A percentile compares a stretch with the other conserved stretches of the same genome.
Conservation (phyloP, 2,329 filamentous ascomycete species). For the Pyrenochaeta sp. region DNA sequence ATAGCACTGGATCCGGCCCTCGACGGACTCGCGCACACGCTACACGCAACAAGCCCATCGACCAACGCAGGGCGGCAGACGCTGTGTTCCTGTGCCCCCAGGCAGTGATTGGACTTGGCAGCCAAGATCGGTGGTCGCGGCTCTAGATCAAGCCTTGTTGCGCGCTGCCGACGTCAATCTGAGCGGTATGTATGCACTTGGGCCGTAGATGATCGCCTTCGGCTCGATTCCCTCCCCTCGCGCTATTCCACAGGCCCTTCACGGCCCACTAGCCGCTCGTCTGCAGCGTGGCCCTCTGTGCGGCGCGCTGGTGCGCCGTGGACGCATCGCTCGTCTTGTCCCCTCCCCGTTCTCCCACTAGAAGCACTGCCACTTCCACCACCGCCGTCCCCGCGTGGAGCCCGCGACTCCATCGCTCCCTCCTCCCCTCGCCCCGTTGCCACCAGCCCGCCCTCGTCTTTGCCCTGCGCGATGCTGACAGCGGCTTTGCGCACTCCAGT, state of each 20-base stretch:
- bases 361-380: conserved; percentile 30
- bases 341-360: conserved; percentile 25
- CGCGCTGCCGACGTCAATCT: conserved; percentile 26
- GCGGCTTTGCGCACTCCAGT: conserved; percentile 30
- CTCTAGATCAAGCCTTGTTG: conserved; percentile 31
- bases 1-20: too few relatives aligned
- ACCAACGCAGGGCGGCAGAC: conserved; percentile 7
- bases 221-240: conserved; percentile 14
- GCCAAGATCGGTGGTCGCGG: conserved; percentile 34
- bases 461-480: conserved; percentile 43
- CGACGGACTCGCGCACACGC: not conserved
- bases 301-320: conserved; percentile 5
- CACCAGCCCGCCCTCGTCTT: conserved; percentile 26
- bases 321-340: conserved; percentile 15
- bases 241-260: too few relatives aligned
- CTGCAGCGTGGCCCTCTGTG: too few relatives aligned
- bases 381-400: conserved; percentile 30
- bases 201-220: conserved; percentile 32
- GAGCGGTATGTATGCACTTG: too few relatives aligned
- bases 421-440: too few relatives aligned
- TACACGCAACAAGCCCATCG: not conserved
- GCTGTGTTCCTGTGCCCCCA: conserved; percentile 26
- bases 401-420: conserved; percentile 25
- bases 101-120: too few relatives aligned
- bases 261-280: too few relatives aligned